Evolutionary conservation across 78 protist species (phyloP).

Genomic region (Ministeria vibrans): DNA sequence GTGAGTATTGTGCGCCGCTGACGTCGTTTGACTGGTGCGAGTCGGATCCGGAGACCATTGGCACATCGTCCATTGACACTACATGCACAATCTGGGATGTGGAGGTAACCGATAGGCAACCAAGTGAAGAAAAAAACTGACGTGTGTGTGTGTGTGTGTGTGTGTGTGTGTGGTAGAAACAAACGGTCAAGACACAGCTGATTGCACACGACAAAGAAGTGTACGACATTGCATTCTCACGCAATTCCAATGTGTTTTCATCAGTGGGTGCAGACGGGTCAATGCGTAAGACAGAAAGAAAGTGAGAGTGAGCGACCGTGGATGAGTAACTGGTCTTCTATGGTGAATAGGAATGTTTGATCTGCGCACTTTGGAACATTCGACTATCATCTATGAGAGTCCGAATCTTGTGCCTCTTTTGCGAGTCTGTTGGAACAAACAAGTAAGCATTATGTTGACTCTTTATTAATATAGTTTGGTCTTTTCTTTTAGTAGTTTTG

Average conservation of each 20-base stretch:
- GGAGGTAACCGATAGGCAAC: not conserved
- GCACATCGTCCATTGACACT: conserved; percentile 83
- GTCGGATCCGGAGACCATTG: conserved; percentile 76
- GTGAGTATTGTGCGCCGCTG: conserved; percentile 94
- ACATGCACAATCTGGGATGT: conserved; percentile 94
- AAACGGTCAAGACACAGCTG: conserved; percentile 78
- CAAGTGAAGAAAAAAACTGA: too few species aligned
- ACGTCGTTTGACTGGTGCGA: conserved; percentile 97
- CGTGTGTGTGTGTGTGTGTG: not conserved
- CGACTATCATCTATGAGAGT: conserved; percentile 93
- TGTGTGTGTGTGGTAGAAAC: not conserved
- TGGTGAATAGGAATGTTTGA: conserved; percentile 98
- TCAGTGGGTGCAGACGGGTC: conserved; percentile 92
- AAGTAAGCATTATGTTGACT: conserved; percentile 19
- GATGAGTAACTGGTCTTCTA: too few species aligned
- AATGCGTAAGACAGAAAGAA: too few species aligned
- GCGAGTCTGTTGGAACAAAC: conserved; percentile 91
- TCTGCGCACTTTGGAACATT: conserved; percentile 81
- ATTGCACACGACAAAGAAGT: conserved; percentile 99
- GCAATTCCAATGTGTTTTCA: conserved; percentile 68
- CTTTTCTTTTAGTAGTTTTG: not conserved
- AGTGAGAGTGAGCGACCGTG: too few species aligned
- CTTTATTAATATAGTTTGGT: not conserved
- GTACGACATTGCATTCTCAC: conserved; percentile 87
- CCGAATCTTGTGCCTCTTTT: conserved; percentile 71